Conservation (phyloP, 345 rosid genomes). For the Pugionium dolabratum region DNA sequence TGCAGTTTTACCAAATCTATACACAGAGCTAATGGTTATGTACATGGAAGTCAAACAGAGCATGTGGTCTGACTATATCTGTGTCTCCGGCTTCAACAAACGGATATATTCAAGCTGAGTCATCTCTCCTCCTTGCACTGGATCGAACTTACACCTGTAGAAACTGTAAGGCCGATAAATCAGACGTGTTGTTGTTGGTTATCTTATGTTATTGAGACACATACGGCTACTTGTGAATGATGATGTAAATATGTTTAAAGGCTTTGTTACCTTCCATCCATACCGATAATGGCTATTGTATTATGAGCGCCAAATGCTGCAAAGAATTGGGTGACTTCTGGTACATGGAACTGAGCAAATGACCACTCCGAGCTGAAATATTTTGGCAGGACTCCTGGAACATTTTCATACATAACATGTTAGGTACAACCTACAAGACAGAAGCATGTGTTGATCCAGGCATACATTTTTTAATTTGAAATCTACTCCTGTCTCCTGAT, state of each 20-base stretch:
- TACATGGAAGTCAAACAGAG: constrained; percentile 8
- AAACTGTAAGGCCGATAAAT: constrained; percentile 54
- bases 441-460: constrained; percentile 17
- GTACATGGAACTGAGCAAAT: constrained; percentile 83
- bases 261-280: constrained; percentile 74
- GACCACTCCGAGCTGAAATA: constrained; percentile 99
- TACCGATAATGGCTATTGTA: constrained; percentile 65
- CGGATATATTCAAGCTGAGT: constrained; percentile 65
- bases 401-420: background rate
- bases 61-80: constrained; percentile 15
- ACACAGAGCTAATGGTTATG: constrained; percentile 28
- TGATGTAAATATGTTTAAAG: constrained; percentile 21
- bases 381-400: constrained; percentile 79
- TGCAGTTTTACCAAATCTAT: constrained; percentile 24
- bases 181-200: constrained; percentile 1
- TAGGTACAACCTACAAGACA: constrained; percentile 4
- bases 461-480: background rate
- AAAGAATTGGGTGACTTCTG: constrained; percentile 67
- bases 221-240: constrained; percentile 6
- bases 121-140: constrained; percentile 90
- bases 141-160: constrained; percentile 85
- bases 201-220: background rate
- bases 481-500: background rate
- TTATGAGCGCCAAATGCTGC: constrained; percentile 87
- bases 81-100: constrained; percentile 61